phyloP scores from a whole-genome alignment of 768 basidiomycete species.

The Inosperma sp. region DNA sequence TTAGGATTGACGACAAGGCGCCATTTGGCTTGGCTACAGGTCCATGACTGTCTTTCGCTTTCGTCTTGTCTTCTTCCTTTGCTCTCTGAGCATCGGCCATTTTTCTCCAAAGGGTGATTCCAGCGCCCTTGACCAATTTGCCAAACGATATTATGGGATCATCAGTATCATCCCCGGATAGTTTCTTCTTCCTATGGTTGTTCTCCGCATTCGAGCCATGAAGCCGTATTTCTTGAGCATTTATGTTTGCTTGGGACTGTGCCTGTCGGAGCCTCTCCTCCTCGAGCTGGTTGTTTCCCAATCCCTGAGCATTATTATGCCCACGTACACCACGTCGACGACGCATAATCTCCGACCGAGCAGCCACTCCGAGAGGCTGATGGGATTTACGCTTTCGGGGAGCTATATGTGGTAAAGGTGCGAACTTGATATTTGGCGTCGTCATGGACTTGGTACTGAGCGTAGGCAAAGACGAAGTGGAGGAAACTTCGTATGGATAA shows the following conservation, averaged over 20 bases:
- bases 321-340: constrained; percentile 22
- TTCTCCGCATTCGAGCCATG: no score
- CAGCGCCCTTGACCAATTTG: constrained; percentile 47
- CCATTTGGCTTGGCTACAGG: background rate
- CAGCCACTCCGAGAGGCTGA: constrained; percentile 53
- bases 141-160: constrained; percentile 49
- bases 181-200: constrained; percentile 18
- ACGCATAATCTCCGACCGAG: constrained; percentile 40
- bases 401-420: constrained; percentile 52
- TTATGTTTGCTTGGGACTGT: no score
- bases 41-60: background rate
- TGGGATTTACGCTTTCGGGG: constrained; percentile 46
- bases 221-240: no score
- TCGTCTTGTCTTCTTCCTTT: no score
- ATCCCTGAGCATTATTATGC: constrained; percentile 31
- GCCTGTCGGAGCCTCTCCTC: constrained; percentile 37
- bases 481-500: constrained; percentile 10
- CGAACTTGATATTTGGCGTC: constrained; percentile 47
- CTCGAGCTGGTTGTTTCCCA: background rate
- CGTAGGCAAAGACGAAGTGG: constrained; percentile 17
- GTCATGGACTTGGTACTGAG: constrained; percentile 8
- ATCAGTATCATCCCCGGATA: constrained; percentile 28
- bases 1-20: no score
- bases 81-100: constrained; percentile 36
- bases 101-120: constrained; percentile 49